phyloP scores from a whole-genome alignment of 257 asterid genomes.

The Scutellaria minor region DNA sequence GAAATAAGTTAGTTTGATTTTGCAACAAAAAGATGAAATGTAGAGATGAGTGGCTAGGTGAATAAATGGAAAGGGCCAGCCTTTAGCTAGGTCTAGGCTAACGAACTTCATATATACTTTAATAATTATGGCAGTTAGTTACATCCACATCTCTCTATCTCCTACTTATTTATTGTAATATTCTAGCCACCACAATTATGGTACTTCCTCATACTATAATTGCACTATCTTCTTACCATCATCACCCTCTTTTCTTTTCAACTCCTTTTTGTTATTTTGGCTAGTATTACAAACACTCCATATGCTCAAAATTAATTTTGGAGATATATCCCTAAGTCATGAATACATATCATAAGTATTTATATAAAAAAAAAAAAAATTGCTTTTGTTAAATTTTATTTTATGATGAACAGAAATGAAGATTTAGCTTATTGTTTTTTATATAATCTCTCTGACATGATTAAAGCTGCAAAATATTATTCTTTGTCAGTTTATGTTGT shows the following conservation, averaged over 20 bases:
- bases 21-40: neutral
- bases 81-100: neutral
- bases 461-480: too few species aligned
- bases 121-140: constrained; percentile 21
- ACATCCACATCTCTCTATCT: neutral
- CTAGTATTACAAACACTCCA: too few species aligned
- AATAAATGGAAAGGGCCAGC: constrained; percentile 28
- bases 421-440: neutral
- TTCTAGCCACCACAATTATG: constrained; percentile 25
- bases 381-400: neutral
- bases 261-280: too few species aligned
- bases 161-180: neutral
- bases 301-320: too few species aligned
- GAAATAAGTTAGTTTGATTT: neutral
- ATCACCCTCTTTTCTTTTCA: too few species aligned
- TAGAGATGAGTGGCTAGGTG: neutral
- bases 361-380: too few species aligned
- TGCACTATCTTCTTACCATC: too few species aligned
- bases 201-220: constrained; percentile 1
- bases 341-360: too few species aligned
- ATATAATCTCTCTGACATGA: neutral
- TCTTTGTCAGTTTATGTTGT: too few species aligned
- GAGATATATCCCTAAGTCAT: too few species aligned
- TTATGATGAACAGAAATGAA: neutral
- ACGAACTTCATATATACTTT: constrained; percentile 12